Evolutionary conservation across 768 basidiomycete species (phyloP).

Genomic region (Tephrocybe sp.): DNA sequence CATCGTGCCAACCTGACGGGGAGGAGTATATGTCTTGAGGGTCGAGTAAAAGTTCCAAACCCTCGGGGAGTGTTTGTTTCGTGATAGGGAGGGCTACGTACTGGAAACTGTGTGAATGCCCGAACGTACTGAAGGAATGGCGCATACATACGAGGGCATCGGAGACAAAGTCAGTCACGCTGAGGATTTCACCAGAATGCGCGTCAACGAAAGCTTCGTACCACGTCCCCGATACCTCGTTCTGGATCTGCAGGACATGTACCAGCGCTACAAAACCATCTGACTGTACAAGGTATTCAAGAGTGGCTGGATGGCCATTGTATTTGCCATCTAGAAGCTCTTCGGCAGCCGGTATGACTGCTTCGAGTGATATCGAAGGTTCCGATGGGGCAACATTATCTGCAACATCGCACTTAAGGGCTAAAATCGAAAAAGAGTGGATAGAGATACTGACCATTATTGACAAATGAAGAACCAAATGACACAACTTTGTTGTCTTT

Average conservation of each 20-base stretch:
- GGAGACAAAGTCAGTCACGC: conserved; percentile 51
- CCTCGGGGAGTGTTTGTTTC: conserved; percentile 44
- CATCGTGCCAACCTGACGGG: conserved; percentile 44
- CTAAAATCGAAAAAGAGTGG: not conserved
- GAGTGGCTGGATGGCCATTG: conserved; percentile 36
- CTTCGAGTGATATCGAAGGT: conserved; percentile 34
- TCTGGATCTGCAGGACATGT: conserved; percentile 39
- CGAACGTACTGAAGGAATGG: not conserved
- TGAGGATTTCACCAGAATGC: conserved; percentile 46
- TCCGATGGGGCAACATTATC: conserved; percentile 35
- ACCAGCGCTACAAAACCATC: conserved; percentile 39
- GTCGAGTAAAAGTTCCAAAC: conserved; percentile 41
- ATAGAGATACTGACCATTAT: conserved; percentile 18
- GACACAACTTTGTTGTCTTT: conserved; percentile 30
- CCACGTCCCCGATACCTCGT: conserved; percentile 41
- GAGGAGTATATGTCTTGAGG: conserved; percentile 50
- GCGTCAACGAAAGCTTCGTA: conserved; percentile 61
- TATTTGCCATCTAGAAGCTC: conserved; percentile 34
- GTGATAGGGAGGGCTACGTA: conserved; percentile 44
- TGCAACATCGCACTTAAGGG: conserved; percentile 1
- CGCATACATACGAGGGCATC: conserved; percentile 33
- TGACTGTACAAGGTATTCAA: conserved; percentile 42
- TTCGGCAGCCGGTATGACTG: conserved; percentile 37
- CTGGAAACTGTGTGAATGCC: conserved; percentile 13
- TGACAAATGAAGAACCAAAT: conserved; percentile 34